These are phyloP conservation scores for Crotalaria pallida DNA, from an alignment of 306 rosid genomes.

Conservation along the genomic window DNA sequence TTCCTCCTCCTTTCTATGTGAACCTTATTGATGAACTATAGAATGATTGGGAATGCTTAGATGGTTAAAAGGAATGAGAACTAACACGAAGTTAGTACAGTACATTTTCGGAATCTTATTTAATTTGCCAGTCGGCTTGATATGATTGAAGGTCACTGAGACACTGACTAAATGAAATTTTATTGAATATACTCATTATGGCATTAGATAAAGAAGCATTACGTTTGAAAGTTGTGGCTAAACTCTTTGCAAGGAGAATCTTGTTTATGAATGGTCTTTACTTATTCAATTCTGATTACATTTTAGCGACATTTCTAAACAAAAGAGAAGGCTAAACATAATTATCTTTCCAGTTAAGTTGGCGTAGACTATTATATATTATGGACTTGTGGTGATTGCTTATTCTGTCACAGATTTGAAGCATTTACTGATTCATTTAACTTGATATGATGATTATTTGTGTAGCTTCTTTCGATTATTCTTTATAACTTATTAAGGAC, in stretches of 20 bases:
- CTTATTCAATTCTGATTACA: neutral
- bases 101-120: neutral
- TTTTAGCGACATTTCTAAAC: neutral
- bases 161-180: neutral
- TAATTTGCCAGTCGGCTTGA: neutral
- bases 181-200: neutral
- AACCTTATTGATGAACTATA: neutral
- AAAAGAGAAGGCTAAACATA: neutral
- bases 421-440: conserved; percentile 14
- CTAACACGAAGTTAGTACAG: neutral
- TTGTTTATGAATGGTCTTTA: neutral
- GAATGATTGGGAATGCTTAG: neutral
- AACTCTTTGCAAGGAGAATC: neutral
- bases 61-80: neutral
- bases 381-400: neutral
- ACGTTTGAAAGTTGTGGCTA: neutral
- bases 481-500: neutral
- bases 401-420: neutral
- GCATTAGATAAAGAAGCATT: neutral
- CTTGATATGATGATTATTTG: conserved; percentile 5
- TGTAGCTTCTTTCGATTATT: conserved; percentile 12
- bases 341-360: neutral
- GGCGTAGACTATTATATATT: neutral
- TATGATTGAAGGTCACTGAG: neutral
- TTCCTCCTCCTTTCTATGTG: neutral